phyloP scores from a whole-genome alignment of 208 protist genomes.

The Trypanosoma congolense region DNA sequence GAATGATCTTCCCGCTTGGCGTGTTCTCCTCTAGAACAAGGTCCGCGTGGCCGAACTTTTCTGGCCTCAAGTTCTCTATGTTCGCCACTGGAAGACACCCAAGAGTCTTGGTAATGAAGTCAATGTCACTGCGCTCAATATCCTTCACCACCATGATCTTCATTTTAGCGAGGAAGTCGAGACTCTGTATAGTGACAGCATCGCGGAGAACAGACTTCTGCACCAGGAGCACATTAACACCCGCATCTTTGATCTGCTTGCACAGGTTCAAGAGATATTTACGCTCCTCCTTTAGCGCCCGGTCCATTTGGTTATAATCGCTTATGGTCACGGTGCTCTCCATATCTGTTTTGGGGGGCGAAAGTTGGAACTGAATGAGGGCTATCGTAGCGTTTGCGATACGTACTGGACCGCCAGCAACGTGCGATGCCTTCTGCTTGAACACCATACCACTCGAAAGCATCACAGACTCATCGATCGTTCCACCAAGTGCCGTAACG shows the following conservation, averaged over 20 bases:
- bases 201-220: constrained; percentile 99
- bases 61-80: constrained; percentile 93
- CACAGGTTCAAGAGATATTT: constrained; percentile 97
- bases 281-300: constrained; percentile 96
- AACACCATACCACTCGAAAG: constrained; percentile 93
- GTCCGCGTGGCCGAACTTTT: constrained; percentile 96
- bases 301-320: constrained; percentile 98
- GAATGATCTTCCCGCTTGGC: constrained; percentile 90
- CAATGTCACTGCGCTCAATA: constrained; percentile 98
- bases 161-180: constrained; percentile 98
- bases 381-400: constrained; percentile 98
- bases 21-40: constrained; percentile 92
- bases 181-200: constrained; percentile 96
- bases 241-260: constrained; percentile 97
- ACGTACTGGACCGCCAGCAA: constrained; percentile 88
- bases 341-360: constrained; percentile 99
- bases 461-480: constrained; percentile 98
- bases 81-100: constrained; percentile 96
- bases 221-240: constrained; percentile 99
- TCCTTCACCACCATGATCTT: constrained; percentile 99
- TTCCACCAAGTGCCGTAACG: constrained; percentile 92
- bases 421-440: constrained; percentile 88
- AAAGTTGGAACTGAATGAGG: constrained; percentile 99
- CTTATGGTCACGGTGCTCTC: constrained; percentile 93
- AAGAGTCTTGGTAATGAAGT: constrained; percentile 98